Evolutionary conservation across 805 yeast species (phyloP), one percentile per base, ranked within the genome.

Genomic region (Cyberlindnera petersonii): DNA sequence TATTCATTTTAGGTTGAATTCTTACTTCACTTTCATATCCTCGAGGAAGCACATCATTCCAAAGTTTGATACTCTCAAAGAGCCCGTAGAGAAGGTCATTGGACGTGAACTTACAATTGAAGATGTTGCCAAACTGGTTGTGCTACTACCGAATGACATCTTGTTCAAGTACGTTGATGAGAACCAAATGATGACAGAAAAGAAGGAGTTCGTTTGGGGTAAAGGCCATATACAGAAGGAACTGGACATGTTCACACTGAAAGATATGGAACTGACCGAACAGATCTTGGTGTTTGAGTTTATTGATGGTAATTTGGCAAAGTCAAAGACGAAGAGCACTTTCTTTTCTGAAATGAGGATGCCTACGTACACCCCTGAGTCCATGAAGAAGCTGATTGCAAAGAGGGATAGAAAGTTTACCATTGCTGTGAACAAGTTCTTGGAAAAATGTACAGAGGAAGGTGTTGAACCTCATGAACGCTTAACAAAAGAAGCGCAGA

Each of bases 81-180:
- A 67, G 13, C 74, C 83, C 1, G 74, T 76, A 8, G 76, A 75
- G 40, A 67, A 65, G 32, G 68, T 71, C 3, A 57, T 79, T 4
- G 62, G 63, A n/a, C 53, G 78, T 18, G 60, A 60, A 7, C 51
- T 77, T 13, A 63, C 68, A 1, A 53, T 61, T 9, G 60, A 67
- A 9, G 95, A 86, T 56, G 69, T 83, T 24, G 85, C 94, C 2
- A 68, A 71, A 40, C 69, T 89, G 23, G 74, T 69, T 31, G 71
- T 65, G 8, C 52, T 88, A 7, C 57, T 85, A 2, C 95, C 95
- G 0, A 65, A 72, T 20, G 91, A 84, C 34, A 74, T 85, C 10
- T 64, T 77, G 2, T 79, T 80, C 52, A 84, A 78, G 35, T 89
- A 85, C 56, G 79, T 83, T 31, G 96, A 89, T 57, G 87, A 82